Evolutionary conservation across 2,329 filamentous ascomycete species (phyloP), one percentile per base, ranked within the genome.

Genomic region (Venturia carpophila): DNA sequence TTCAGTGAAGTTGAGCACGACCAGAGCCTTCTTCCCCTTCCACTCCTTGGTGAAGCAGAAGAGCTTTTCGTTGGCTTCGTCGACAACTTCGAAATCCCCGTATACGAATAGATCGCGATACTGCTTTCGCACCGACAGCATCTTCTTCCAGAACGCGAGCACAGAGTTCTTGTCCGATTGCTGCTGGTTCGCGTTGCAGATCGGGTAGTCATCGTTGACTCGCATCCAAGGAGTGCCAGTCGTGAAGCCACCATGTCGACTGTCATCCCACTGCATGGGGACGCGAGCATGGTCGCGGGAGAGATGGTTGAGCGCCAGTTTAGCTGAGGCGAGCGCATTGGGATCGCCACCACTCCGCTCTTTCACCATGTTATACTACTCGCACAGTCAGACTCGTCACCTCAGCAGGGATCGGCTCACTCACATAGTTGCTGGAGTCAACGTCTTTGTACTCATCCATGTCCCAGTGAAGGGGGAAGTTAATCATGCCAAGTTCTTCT

Each of bases 191-290:
- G 84, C 87, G 70, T 92, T 92, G 75, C 87, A 78, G n/a, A 77
- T 73, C 1, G 71, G 72, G 72, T 85, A 87, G 71, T 85, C 82
- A 65, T 87, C 83, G 71, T 90, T 86, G 47, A 86, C 82, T 17
- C 82, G 80, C 83, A 91, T 91, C 89, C 89, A 92, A 2, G 88
- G 86, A 64, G 78, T 79, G 1, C 75, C 75, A 1, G 77, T 77
- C 0, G 86, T 86, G 76, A 91, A 92, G 13, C 89, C 88, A 0
- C 79, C 87, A 67, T 90, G 82, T 0, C 76, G 71, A 1, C 75
- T 77, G n/a, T 74, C 71, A 67, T 85, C 80, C 88, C 89, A 92
- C 71, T 90, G 87, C 74, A 92, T 86, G 0, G 88, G 88, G 0
- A 86, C 85, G 58, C 89, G 81, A 9, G 84, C 85, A 73, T 92